phyloP scores from a whole-genome alignment of 768 basidiomycete genomes.

The Paxillus ammoniavirescens region DNA sequence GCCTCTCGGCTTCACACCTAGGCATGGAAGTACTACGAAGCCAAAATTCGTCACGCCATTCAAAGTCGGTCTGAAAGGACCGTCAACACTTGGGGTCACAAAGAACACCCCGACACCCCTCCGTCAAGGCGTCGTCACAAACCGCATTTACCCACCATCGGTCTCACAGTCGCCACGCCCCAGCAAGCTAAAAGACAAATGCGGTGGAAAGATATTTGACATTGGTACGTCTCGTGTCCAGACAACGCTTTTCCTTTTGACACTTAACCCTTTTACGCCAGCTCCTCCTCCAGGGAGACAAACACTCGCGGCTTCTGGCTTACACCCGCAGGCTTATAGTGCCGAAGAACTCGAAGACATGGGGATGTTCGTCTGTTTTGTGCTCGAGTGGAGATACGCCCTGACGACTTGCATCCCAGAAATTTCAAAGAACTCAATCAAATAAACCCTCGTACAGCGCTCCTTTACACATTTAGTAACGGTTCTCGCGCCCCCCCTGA shows the following conservation, averaged over 20 bases:
- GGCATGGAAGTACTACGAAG: conserved; percentile 29
- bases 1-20: conserved; percentile 24
- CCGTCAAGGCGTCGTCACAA: neutral
- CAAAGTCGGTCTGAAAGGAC: conserved; percentile 45
- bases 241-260: neutral
- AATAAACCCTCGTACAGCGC: conserved; percentile 54
- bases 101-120: conserved; percentile 2
- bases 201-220: conserved; percentile 32
- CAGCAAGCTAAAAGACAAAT: conserved; percentile 7
- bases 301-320: conserved; percentile 47
- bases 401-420: conserved; percentile 33
- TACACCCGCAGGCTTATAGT: conserved; percentile 48
- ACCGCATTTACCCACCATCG: conserved; percentile 26
- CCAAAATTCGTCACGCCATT: conserved; percentile 61
- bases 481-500: conserved; percentile 29
- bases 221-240: conserved; percentile 37
- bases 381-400: neutral
- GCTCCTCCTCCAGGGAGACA: conserved; percentile 37
- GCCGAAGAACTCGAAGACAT: conserved; percentile 43
- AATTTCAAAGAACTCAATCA: conserved; percentile 49
- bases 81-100: conserved; percentile 1
- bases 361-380: conserved; percentile 47
- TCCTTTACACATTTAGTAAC: conserved; percentile 59
- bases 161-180: conserved; percentile 3
- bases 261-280: conserved; percentile 13